phyloP scores from a whole-genome alignment of 345 rosid genomes.

The Ailanthus altissimus region DNA sequence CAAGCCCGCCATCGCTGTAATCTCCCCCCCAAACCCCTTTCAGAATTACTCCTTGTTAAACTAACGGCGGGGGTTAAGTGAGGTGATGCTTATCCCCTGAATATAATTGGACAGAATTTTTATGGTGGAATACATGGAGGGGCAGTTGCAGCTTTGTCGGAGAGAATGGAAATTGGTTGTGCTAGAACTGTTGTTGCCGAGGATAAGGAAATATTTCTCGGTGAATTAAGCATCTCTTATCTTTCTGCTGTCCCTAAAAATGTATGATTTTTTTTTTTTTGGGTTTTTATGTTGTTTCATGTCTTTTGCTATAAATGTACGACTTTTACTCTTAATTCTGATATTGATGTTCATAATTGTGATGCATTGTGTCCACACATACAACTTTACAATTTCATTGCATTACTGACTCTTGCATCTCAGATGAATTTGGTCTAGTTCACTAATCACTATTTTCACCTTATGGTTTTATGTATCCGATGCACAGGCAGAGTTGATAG shows the following conservation, averaged over 20 bases:
- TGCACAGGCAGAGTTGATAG: constrained; percentile 50
- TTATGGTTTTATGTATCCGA: neutral
- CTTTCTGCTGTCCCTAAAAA: constrained; percentile 52
- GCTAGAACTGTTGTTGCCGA: constrained; percentile 58
- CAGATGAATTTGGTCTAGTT: neutral
- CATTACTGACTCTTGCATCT: neutral
- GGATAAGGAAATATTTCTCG: constrained; percentile 61
- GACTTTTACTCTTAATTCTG: neutral
- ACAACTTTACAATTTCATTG: neutral
- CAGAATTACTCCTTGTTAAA: neutral
- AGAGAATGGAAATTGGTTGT: constrained; percentile 65
- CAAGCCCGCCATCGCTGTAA: constrained; percentile 51
- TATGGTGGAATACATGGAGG: constrained; percentile 70
- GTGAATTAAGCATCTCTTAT: constrained; percentile 68
- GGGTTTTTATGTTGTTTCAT: neutral
- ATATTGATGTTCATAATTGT: neutral
- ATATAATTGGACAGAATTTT: constrained; percentile 41
- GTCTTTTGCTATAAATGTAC: neutral
- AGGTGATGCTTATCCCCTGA: neutral
- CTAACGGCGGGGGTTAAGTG: neutral
- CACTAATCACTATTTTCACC: neutral
- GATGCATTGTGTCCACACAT: neutral
- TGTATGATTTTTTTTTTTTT: constrained; percentile 24
- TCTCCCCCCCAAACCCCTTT: neutral
- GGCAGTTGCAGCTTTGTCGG: constrained; percentile 62